Evolutionary conservation across 1,139 yeast species (phyloP).

Genomic region (Suhomyces taliae): DNA sequence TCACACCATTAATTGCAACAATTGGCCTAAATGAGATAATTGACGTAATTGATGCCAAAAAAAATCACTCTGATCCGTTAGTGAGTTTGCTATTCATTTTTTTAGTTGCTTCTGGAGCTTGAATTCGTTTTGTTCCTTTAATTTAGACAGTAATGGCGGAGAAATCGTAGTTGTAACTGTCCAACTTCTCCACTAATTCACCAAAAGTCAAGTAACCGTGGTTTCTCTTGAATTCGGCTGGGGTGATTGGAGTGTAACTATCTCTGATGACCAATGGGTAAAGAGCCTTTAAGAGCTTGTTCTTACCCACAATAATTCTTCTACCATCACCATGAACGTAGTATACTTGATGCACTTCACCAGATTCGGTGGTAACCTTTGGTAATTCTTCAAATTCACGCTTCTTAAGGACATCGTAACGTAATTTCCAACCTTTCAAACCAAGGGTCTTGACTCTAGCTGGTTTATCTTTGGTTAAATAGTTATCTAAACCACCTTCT

Average conservation of each 20-base stretch:
- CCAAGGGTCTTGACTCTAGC: constrained; percentile 93
- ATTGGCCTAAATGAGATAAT: too few species aligned
- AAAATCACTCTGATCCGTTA: too few species aligned
- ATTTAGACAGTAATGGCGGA: constrained; percentile 21
- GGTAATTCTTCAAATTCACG: constrained; percentile 28
- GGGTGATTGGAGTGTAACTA: constrained; percentile 45
- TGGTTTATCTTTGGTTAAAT: constrained; percentile 79
- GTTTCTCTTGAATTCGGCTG: constrained; percentile 42
- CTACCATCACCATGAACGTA: constrained; percentile 49
- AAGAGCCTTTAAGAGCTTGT: constrained; percentile 55
- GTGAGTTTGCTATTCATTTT: background rate
- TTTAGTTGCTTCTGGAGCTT: background rate
- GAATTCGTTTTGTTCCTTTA: constrained; percentile 1
- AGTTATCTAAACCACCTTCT: constrained; percentile 93
- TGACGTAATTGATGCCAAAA: too few species aligned
- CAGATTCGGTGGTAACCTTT: constrained; percentile 25
- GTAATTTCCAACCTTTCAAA: constrained; percentile 84
- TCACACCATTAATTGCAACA: too few species aligned
- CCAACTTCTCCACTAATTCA: constrained; percentile 44
- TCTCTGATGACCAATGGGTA: constrained; percentile 53
- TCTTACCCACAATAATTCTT: constrained; percentile 60
- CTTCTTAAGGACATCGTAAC: constrained; percentile 62
- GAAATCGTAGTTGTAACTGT: constrained; percentile 36
- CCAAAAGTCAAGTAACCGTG: constrained; percentile 41
- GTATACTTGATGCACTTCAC: constrained; percentile 44